Percentiles rank a stretch among this genome's conserved stretches.
phyloP scores from a whole-genome alignment of 2,329 filamentous ascomycete species.

The Fusarium papillatum region DNA sequence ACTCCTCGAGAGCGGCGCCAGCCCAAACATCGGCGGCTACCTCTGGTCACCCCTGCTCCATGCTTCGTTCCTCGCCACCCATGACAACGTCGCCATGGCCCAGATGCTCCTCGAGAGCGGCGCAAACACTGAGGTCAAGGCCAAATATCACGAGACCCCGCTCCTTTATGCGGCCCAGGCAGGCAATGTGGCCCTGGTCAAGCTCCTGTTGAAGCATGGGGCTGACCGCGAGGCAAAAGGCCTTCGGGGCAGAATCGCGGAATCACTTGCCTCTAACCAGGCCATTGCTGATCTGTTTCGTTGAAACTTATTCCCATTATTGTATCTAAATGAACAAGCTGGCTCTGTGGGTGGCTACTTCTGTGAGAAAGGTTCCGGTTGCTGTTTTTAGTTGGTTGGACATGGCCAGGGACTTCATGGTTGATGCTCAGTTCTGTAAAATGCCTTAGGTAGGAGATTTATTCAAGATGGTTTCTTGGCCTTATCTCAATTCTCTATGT shows the following conservation, averaged over 20 bases:
- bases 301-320: no score
- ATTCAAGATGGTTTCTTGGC: not conserved
- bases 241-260: not conserved
- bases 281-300: not conserved
- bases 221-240: not conserved
- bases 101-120: not conserved
- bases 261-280: not conserved
- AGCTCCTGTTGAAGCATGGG: not conserved
- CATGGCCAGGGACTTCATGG: not conserved
- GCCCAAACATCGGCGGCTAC: not conserved
- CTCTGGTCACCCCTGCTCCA: not conserved
- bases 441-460: not conserved
- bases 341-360: no score
- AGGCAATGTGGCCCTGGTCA: not conserved
- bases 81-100: not conserved
- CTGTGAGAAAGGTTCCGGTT: no score
- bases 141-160: fast-evolving
- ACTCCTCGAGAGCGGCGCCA: not conserved
- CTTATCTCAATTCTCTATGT: not conserved
- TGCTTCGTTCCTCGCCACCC: not conserved
- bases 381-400: no score
- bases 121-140: not conserved
- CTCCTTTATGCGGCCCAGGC: not conserved
- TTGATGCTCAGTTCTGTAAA: no score
- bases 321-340: no score